Conservation (phyloP, 2,329 filamentous ascomycete genomes). For the Leptoxyphium fumago region DNA sequence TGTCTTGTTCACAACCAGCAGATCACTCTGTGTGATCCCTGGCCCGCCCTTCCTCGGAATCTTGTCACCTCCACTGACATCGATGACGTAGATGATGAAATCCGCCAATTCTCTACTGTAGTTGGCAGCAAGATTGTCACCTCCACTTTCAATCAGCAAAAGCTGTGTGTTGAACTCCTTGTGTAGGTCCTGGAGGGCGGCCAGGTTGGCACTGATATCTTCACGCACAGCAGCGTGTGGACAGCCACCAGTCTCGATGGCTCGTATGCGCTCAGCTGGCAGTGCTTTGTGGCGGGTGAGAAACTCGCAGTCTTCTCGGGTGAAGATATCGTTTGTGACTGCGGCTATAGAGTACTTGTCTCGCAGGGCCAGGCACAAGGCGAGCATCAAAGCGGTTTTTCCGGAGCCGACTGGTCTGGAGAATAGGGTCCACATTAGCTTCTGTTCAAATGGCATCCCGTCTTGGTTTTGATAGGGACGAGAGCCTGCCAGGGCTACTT, state of each 20-base stretch:
- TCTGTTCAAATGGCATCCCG: no score
- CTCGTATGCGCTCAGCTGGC: conserved; percentile 68
- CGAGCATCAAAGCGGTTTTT: conserved; percentile 93
- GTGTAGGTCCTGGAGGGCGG: conserved; percentile 81
- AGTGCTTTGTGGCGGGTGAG: conserved; percentile 76
- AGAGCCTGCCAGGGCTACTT: conserved; percentile 20
- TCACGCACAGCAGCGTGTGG: conserved; percentile 95
- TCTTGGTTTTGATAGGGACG: no score
- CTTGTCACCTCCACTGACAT: conserved; percentile 93
- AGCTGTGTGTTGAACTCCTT: conserved; percentile 65
- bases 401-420: conserved; percentile 82
- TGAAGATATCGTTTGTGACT: conserved; percentile 99
- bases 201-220: conserved; percentile 88
- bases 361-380: conserved; percentile 74
- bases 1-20: conserved; percentile 94
- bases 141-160: conserved; percentile 86
- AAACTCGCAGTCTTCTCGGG: conserved; percentile 93
- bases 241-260: conserved; percentile 95
- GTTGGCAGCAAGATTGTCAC: conserved; percentile 94
- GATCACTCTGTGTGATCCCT: conserved; percentile 89
- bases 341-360: conserved; percentile 74
- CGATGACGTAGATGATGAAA: conserved; percentile 97
- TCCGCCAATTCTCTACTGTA: conserved; percentile 91
- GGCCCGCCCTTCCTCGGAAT: conserved; percentile 90
- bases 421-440: no score